Conservation (phyloP, 352 stramenopile genomes). For the Elongisporangium senticosum region DNA sequence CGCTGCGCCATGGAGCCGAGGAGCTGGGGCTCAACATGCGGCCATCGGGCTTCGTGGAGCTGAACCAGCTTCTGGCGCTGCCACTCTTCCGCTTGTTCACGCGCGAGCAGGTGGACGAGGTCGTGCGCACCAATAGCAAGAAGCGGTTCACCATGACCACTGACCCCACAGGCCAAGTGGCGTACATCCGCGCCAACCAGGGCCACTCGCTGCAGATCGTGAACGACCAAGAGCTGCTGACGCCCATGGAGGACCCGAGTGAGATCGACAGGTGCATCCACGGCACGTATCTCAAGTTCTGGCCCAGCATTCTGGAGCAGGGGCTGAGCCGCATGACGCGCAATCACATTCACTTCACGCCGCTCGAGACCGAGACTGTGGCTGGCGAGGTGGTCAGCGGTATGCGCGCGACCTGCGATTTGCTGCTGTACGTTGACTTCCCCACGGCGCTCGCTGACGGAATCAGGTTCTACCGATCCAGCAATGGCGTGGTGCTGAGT, state of each 20-base stretch:
- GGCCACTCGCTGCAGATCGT: slow-evolving; percentile 68
- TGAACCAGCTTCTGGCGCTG: slow-evolving; percentile 42
- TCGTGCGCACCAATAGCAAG: slow-evolving; percentile 66
- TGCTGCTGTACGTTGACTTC: slow-evolving; percentile 77
- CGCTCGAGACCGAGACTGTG: slow-evolving; percentile 38
- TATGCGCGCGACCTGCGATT: slow-evolving; percentile 61
- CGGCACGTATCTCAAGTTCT: slow-evolving; percentile 68
- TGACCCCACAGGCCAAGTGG: slow-evolving; percentile 23
- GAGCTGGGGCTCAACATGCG: slow-evolving; percentile 67
- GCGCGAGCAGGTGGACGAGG: slow-evolving; percentile 51
- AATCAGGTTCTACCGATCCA: slow-evolving; percentile 81
- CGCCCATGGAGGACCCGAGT: slow-evolving; percentile 39
- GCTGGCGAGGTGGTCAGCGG: slow-evolving; percentile 67
- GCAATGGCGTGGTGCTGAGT: slow-evolving; percentile 81
- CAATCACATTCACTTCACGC: slow-evolving; percentile 85
- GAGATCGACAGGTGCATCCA: slow-evolving; percentile 61
- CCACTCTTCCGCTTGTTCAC: slow-evolving; percentile 48
- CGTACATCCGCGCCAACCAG: slow-evolving; percentile 81
- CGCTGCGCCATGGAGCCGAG: slow-evolving; percentile 65
- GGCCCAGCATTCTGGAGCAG: slow-evolving; percentile 49
- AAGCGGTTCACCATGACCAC: slow-evolving; percentile 70
- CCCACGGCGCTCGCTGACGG: slow-evolving; percentile 46
- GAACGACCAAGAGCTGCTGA: slow-evolving; percentile 65
- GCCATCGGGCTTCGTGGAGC: slow-evolving; percentile 56
- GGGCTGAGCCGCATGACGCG: slow-evolving; percentile 75